Evolutionary conservation across 345 rosid species (phyloP), one percentile per base, ranked within the genome.

Genomic region (Aquilaria malaccensis): DNA sequence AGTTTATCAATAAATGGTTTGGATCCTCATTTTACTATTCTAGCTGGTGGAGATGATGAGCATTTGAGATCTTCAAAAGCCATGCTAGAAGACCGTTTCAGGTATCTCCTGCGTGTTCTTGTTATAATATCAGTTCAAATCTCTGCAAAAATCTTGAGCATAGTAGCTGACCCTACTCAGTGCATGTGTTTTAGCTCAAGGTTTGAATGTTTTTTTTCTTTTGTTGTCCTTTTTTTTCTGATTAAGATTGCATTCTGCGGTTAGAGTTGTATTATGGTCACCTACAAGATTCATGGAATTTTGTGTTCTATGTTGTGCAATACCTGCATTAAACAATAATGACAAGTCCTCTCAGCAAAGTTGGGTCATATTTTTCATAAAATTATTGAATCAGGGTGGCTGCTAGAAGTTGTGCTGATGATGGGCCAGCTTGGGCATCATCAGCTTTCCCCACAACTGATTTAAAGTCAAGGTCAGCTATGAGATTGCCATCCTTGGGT

Each of bases 41-140:
- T 73, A 56, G 72, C 75, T 58, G 33, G 72, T 11, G 74, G 45
- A 53, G 82, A 74, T 67, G 74, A 78, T 55, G 53, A 45, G 31
- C 60, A 59, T 77, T 74, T 88, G 32, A 88, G 72, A 76, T 67
- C 74, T 55, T 81, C 79, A 7, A 67, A 59, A 59, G 46, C 32
- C 60, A 61, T 78, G 72, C 84, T 89, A 10, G 98, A 91, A 76
- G 79, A 71, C 68, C 96, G 97, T 43, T 85, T 81, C 79, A 87
- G 96, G 99, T 91, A 81, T 65, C 7, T 66, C 33, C 61, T 55
- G 47, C 62, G 3, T 59, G 13, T 48, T 43, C 33, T 46, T 3
- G 31, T 32, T 45, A 33, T 37, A 22, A 22, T 22, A 22, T 22
- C 22, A 22, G 22, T 22, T 22, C 22, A 22, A 22, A 22, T 22